A percentile compares a stretch with the other conserved stretches of the same genome.
Conservation (phyloP, 1,284 basidiomycete species). For the Ceratobasidium sp. region DNA sequence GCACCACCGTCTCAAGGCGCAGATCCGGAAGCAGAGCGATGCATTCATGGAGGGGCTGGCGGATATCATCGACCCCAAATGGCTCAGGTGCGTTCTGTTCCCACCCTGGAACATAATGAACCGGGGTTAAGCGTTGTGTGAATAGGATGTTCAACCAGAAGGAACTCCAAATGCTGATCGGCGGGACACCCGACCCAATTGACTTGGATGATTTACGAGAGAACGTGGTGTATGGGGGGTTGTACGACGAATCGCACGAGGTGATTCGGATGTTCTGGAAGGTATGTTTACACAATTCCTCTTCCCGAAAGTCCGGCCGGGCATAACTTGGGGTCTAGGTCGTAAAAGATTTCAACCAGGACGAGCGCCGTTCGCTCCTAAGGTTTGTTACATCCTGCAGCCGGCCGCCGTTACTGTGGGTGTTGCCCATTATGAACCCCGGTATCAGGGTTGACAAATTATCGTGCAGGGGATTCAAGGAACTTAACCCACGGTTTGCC, state of each 20-base stretch:
- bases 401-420: conserved; percentile 84
- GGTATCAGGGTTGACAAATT: not conserved
- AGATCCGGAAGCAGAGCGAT: conserved; percentile 87
- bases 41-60: conserved; percentile 82
- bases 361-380: conserved; percentile 75
- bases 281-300: conserved; percentile 55
- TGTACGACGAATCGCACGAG: conserved; percentile 73
- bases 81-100: conserved; percentile 72
- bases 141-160: conserved; percentile 93
- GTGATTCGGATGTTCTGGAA: conserved; percentile 84
- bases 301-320: conserved; percentile 55
- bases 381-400: conserved; percentile 93
- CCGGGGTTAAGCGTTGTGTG: conserved; percentile 1
- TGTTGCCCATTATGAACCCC: conserved; percentile 37
- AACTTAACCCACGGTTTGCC: conserved; percentile 85
- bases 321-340: conserved; percentile 61
- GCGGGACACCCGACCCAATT: conserved; percentile 84
- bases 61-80: conserved; percentile 89
- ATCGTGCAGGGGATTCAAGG: conserved; percentile 78
- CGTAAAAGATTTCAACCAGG: conserved; percentile 76
- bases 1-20: conserved; percentile 87
- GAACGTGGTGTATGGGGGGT: conserved; percentile 82
- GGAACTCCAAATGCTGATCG: conserved; percentile 86
- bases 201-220: conserved; percentile 81
- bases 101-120: not conserved